Conservation (phyloP, 2,329 filamentous ascomycete species). For the Penicillium sp. region DNA sequence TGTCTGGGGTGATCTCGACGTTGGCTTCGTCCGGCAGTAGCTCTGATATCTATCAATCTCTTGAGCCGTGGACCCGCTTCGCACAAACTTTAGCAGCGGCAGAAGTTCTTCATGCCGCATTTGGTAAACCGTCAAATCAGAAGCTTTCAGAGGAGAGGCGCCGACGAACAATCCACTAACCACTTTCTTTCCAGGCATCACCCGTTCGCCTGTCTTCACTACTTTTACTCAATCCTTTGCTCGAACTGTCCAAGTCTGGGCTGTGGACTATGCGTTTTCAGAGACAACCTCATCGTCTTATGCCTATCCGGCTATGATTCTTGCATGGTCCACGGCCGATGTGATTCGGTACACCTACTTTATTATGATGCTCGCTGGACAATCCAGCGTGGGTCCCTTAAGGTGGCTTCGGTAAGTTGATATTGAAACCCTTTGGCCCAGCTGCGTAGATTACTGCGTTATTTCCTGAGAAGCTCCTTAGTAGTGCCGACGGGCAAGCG, state of each 20-base stretch:
- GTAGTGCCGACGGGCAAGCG: too few species aligned
- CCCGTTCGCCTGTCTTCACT: slow-evolving; percentile 24
- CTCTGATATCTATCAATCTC: slow-evolving; percentile 14
- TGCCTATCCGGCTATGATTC: slow-evolving; percentile 21
- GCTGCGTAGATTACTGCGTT: too few species aligned
- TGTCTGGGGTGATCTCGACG: slow-evolving; percentile 12
- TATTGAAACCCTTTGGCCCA: not conserved
- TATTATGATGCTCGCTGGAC: slow-evolving; percentile 16
- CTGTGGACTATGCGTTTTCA: slow-evolving; percentile 24
- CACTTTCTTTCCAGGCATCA: slow-evolving; percentile 15
- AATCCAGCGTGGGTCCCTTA: slow-evolving; percentile 9
- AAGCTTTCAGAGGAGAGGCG: not conserved
- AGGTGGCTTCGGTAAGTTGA: slow-evolving; percentile 22
- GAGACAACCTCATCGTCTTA: slow-evolving; percentile 11
- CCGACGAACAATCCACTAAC: too few species aligned
- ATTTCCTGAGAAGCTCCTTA: too few species aligned
- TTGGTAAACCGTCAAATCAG: slow-evolving; percentile 8
- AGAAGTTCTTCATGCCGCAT: slow-evolving; percentile 24
- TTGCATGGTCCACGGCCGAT: slow-evolving; percentile 26
- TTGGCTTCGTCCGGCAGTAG: slow-evolving; percentile 2
- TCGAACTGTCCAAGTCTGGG: slow-evolving; percentile 29
- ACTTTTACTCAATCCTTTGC: slow-evolving; percentile 28
- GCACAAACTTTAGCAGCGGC: slow-evolving; percentile 22
- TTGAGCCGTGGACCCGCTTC: slow-evolving; percentile 23
- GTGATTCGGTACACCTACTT: slow-evolving; percentile 24